Evolutionary conservation across 1,139 yeast genomes (phyloP).

Genomic region (Groenewaldozyma sp.): DNA sequence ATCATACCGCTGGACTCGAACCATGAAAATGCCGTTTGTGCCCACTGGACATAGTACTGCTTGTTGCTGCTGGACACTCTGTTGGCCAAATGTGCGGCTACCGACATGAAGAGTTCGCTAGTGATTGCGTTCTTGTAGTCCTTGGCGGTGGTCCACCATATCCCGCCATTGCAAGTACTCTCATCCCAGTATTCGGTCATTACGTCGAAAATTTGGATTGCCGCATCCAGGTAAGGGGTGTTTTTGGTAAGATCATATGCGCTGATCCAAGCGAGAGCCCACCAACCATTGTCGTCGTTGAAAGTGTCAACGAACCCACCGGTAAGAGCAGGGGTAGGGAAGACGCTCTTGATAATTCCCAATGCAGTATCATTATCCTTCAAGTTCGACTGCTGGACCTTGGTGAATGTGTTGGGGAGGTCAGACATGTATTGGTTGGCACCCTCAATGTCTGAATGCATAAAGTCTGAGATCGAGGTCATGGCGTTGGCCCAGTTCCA

Average conservation of each 20-base stretch:
- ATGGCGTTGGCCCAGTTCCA: slow-evolving; percentile 14
- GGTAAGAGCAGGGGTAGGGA: slow-evolving; percentile 6
- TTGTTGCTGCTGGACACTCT: slow-evolving; percentile 7
- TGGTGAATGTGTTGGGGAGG: slow-evolving; percentile 10
- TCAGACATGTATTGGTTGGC: slow-evolving; percentile 1
- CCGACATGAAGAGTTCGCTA: slow-evolving; percentile 13
- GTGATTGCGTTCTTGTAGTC: slow-evolving; percentile 15
- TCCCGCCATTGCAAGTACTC: slow-evolving; percentile 13
- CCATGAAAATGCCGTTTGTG: slow-evolving; percentile 13
- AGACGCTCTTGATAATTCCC: background rate
- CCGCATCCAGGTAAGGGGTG: slow-evolving; percentile 8
- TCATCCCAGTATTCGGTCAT: slow-evolving; percentile 13
- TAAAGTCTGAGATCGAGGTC: slow-evolving; percentile 10
- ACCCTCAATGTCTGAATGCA: slow-evolving; percentile 3
- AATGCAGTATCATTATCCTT: slow-evolving; percentile 3
- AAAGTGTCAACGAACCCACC: slow-evolving; percentile 13
- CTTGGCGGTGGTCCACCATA: slow-evolving; percentile 14
- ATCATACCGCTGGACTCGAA: slow-evolving; percentile 10
- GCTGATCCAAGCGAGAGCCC: slow-evolving; percentile 15
- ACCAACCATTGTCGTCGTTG: slow-evolving; percentile 17
- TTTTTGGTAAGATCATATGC: slow-evolving; percentile 13
- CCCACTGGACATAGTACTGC: slow-evolving; percentile 12
- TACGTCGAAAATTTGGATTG: slow-evolving; percentile 10
- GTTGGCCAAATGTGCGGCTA: slow-evolving; percentile 12
- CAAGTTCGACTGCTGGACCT: slow-evolving; percentile 10